These are phyloP conservation scores for Ormosia semicastrata DNA, from an alignment of 306 rosid genomes.

Conservation along the genomic window DNA sequence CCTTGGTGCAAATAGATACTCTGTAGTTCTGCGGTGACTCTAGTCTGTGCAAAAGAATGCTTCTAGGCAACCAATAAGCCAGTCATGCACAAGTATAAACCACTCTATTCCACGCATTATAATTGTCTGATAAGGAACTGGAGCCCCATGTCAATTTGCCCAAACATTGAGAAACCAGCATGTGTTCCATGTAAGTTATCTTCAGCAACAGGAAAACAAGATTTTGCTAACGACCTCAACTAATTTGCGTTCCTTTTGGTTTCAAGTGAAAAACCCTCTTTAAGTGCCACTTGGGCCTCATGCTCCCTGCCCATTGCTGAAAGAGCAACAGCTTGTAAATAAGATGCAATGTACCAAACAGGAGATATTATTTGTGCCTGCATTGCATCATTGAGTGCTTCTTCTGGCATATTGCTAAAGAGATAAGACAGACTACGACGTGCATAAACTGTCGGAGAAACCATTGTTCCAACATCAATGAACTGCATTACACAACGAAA, in stretches of 20 bases:
- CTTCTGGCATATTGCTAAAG: constrained; percentile 68
- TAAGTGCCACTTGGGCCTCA: constrained; percentile 80
- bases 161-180: constrained; percentile 44
- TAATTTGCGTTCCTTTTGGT: constrained; percentile 49
- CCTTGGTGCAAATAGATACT: constrained; percentile 33
- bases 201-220: constrained; percentile 28
- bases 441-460: constrained; percentile 88
- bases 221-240: not conserved
- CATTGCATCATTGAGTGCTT: constrained; percentile 78
- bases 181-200: constrained; percentile 35
- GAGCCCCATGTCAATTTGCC: constrained; percentile 29
- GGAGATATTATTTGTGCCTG: constrained; percentile 85
- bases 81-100: constrained; percentile 47
- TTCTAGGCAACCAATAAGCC: constrained; percentile 53
- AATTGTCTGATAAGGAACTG: constrained; percentile 25
- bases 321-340: constrained; percentile 76
- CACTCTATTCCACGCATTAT: constrained; percentile 29
- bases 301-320: constrained; percentile 54
- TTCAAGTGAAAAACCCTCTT: constrained; percentile 76
- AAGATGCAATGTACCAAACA: constrained; percentile 77
- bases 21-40: constrained; percentile 21
- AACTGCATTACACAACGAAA: constrained; percentile 57
- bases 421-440: constrained; percentile 87
- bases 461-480: constrained; percentile 83
- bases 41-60: constrained; percentile 56